Conservation (phyloP, 2,329 filamentous ascomycete species). For the Aspergillus intermedius region DNA sequence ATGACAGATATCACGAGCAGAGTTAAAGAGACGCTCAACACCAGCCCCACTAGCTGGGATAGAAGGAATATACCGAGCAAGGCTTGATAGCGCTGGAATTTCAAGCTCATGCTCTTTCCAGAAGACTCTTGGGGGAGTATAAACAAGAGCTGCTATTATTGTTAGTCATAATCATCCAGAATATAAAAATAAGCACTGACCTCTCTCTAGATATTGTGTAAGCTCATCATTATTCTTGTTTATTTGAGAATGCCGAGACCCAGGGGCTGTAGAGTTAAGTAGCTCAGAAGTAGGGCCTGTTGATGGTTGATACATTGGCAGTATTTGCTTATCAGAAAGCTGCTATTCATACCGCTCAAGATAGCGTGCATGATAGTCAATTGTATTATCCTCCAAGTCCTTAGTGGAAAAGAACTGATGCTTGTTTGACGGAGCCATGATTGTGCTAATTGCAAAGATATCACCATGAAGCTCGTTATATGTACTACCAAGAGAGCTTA, state of each 20-base stretch:
- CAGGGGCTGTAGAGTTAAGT: too few species aligned
- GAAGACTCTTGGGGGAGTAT: background rate
- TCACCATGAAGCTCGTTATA: slow-evolving; percentile 3
- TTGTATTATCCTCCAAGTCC: slow-evolving; percentile 5
- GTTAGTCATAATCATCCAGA: too few species aligned
- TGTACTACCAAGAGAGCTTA: slow-evolving; percentile 7
- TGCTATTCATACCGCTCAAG: too few species aligned
- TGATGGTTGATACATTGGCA: too few species aligned
- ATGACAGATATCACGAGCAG: background rate
- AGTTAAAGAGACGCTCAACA: slow-evolving; percentile 3
- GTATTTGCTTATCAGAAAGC: too few species aligned
- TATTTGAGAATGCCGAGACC: too few species aligned
- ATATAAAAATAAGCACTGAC: too few species aligned
- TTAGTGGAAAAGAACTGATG: slow-evolving; percentile 6
- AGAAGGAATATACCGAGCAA: background rate
- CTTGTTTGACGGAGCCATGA: slow-evolving; percentile 7
- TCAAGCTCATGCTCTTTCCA: background rate
- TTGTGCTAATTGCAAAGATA: slow-evolving; percentile 10
- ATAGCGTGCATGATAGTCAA: background rate
- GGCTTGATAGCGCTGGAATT: background rate
- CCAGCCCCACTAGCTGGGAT: slow-evolving; percentile 1
- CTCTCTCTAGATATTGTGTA: too few species aligned
- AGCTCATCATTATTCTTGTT: too few species aligned
- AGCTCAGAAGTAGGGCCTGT: too few species aligned
- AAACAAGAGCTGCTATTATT: too few species aligned